Percentiles rank a stretch among this genome's conserved stretches.
Conservation (phyloP, 495 filamentous ascomycete species). For the Niebla homalea region DNA sequence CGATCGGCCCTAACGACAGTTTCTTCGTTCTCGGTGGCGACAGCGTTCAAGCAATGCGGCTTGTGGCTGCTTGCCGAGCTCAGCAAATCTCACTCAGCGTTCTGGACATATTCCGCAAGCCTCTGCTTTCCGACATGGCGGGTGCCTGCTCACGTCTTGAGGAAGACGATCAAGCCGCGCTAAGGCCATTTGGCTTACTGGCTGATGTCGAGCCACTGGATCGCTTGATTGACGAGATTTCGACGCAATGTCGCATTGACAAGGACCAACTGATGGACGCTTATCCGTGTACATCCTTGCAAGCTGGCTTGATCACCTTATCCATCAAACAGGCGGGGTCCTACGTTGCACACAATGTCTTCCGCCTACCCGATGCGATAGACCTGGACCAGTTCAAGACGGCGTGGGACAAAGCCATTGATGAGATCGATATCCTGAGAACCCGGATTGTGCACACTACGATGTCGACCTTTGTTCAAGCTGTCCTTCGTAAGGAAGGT, state of each 20-base stretch:
- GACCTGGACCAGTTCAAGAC: conserved; percentile 35
- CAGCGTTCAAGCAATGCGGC: conserved; percentile 39
- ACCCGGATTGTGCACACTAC: conserved; percentile 42
- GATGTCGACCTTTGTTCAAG: conserved; percentile 36
- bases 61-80: conserved; percentile 25
- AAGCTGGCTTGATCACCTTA: conserved; percentile 54
- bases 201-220: conserved; percentile 15
- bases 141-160: not conserved
- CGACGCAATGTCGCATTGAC: conserved; percentile 29
- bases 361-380: conserved; percentile 29
- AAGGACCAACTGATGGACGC: conserved; percentile 35
- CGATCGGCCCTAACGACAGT: conserved; percentile 27
- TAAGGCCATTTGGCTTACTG: conserved; percentile 36
- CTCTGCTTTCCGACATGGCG: conserved; percentile 25
- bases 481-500: conserved; percentile 35
- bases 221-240: conserved; percentile 31
- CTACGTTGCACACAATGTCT: conserved; percentile 39
- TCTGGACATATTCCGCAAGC: conserved; percentile 24
- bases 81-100: conserved; percentile 22
- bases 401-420: conserved; percentile 39
- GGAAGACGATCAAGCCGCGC: conserved; percentile 2
- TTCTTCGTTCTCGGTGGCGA: conserved; percentile 44
- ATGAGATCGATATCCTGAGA: conserved; percentile 38
- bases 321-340: conserved; percentile 40
- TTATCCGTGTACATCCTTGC: conserved; percentile 57